Base-by-base conservation (phyloP, 164 flowering plant species). In the Tinospora cordifolia region DNA sequence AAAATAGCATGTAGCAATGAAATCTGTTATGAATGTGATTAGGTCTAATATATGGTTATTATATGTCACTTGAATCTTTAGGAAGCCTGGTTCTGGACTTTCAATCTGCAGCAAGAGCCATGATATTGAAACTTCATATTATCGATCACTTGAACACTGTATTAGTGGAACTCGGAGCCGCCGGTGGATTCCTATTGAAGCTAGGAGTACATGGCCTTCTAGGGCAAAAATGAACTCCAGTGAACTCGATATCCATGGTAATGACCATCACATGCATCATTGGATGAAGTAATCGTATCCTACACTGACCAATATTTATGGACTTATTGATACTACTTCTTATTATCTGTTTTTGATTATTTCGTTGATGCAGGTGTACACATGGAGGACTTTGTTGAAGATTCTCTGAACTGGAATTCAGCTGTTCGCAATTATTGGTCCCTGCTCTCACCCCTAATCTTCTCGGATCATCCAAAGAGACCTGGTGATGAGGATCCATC, bases 401-500 rank as follows among this genome's bases (percentile, higher is more conserved):
- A 95, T 69, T 30, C 81, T 15, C 62, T 78, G 11, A 79, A 74
- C 71, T 90, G 96, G 96, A 86, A 78, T 51, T 64, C 76, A 65
- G 83, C 87, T 9, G 80, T 95, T 38, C 79, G 74, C 2, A 84
- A 92, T 69, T 95, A 88, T 76, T 95, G 99, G 99, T 90, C 99
- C 70, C 89, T 95, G 27, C 88, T 95, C 13, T 92, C 99, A 27
- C 99, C 99, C 19, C 68, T 88, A 12, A 86, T 95, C 71, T 95
- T 95, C 84, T 95, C 98, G 1, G 99, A 95, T 81, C 99, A 92
- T 79, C 99, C 99, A 10, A 95, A 95, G 80, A 85, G 99, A 76
- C 99, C 98, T 38, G 98, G 99, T 6, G 98, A 88, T 76, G 99
- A 95, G 81, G 99, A 92, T 84, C 98, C 99, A 65, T 84, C 90